Evolutionary conservation across 495 filamentous ascomycete genomes (phyloP), one percentile per base, ranked within the genome.

Genomic region (Penicillium simplicissimum): DNA sequence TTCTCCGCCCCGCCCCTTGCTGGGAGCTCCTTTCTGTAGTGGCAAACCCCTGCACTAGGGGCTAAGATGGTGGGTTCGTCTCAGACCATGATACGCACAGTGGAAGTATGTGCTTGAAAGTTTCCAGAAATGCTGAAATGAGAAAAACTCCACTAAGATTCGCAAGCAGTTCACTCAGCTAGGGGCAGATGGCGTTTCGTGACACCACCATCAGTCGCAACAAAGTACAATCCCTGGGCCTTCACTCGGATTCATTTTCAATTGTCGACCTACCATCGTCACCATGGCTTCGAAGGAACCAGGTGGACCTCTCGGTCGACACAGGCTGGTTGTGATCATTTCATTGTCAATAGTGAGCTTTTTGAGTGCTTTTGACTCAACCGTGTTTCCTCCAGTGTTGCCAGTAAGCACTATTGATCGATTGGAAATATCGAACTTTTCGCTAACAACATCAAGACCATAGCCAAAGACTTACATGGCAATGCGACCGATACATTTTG

Each of bases 401-500:
- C 57, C 57, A 9, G 57, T 59, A 15, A 42, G 57, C 36, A 25
- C 8, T 10, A 11, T 31, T 19, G 3, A 1, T 21, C 6, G 8
- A 10, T 19, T n/a, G 36, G 34, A 15, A 11, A 21, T 6, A 8
- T 33, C 19, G 13, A n/a, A 5, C 4, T 31, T 31, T 21, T 3
- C 23, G 33, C 31, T 52, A 19, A 52, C 47, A 34, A n/a, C 4
- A 34, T 21, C 25, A 5, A 60, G 58, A 38, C 40, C 17, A 43
- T 60, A n/a, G 49, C 49, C 2, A 36, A 55, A 19, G 36, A 43
- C 31, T 43, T 64, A 4, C 36, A 51, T 28, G 62, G 62, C 1
- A 55, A 55, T 64, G 53, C 58, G 7, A 58, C 55, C 37, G 43
- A 71, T 34, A 59, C 61, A 2, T 85, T 82, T 3, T 89, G 86